Evolutionary conservation across 1,284 basidiomycete genomes (phyloP), one percentile per base, ranked within the genome.

Genomic region (Trichosporon faecale): DNA sequence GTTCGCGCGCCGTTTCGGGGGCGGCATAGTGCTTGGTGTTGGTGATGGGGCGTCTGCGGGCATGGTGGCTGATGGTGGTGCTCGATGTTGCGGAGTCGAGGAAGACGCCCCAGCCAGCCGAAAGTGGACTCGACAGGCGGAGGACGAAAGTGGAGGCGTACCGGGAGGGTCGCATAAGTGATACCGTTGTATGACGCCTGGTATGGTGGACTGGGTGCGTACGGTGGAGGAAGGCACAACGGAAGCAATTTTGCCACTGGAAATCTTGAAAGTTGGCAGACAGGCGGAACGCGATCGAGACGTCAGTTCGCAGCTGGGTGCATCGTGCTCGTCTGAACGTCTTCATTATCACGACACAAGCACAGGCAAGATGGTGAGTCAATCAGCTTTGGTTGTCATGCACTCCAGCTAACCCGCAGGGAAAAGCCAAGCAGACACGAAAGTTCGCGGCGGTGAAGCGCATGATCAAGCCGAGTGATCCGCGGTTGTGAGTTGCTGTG

Each of bases 391-490:
- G 9, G 33, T 33, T 6, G 55, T 33, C 27, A 5, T 25, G 9
- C 16, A 7, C 6, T 21, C 11, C 4, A 66, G 35, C 70, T 71
- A 31, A 72, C 65, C n/a, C 7, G 18, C 68, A 95, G 95, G 93
- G 90, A n/a, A 95, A 91, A 85, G 93, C 93, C 65, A 94, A 94
- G 83, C 95, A 94, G 83, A 95, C 94, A 1, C 88, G 94, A 83
- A 98, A 98, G 84, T 98, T 98, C 82, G 95, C 94, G 3, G 86
- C 90, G 7, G 94, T 97, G 63, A 99, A 99, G 85, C 91, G 96
- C 16, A 88, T 99, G 87, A 85, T 99, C 74, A 96, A 95, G 80
- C 95, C 97, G 0, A 94, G 91, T 77, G 97, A 99, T 83, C 92
- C 92, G 72, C 87, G 97, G 76, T 84, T 99, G 94, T 97, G 82